These are phyloP conservation scores for Phaeosphaeriaceae sp. DNA, from an alignment of 2,329 filamentous ascomycete genomes.

Conservation along the genomic window DNA sequence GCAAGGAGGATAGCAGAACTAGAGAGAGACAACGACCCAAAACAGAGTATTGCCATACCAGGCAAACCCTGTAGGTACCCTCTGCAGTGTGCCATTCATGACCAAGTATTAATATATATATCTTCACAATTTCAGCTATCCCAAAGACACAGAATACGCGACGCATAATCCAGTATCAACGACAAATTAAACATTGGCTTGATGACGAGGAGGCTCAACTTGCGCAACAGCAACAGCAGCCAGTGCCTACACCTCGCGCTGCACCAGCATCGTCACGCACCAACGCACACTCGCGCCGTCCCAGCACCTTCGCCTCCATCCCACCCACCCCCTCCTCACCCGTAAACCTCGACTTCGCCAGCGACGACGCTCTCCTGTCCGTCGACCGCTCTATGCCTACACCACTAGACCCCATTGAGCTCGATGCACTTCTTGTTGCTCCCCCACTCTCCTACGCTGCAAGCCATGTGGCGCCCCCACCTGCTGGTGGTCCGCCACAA, in stretches of 20 bases:
- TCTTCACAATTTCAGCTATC: conserved; percentile 20
- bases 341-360: conserved; percentile 20
- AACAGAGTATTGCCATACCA: conserved; percentile 52
- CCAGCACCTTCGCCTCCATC: conserved; percentile 31
- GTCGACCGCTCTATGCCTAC: conserved; percentile 62
- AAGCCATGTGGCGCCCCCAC: conserved; percentile 55
- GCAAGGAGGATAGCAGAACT: conserved; percentile 82
- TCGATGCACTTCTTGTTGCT: conserved; percentile 67
- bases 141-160: conserved; percentile 68
- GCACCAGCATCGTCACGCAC: conserved; percentile 16
- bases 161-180: conserved; percentile 79
- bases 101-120: neutral
- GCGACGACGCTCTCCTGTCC: conserved; percentile 62
- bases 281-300: conserved; percentile 25
- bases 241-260: conserved; percentile 25
- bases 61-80: conserved; percentile 30
- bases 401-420: conserved; percentile 65
- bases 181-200: conserved; percentile 83
- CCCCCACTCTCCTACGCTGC: conserved; percentile 73
- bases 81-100: no score
- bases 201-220: conserved; percentile 75
- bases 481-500: conserved; percentile 55
- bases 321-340: conserved; percentile 31
- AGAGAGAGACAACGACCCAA: conserved; percentile 72
- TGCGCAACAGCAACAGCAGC: conserved; percentile 59